A percentile compares a stretch with the other conserved stretches of the same genome.
Conservation (phyloP, 2,329 filamentous ascomycete genomes). For the Dothistroma septosporum region DNA sequence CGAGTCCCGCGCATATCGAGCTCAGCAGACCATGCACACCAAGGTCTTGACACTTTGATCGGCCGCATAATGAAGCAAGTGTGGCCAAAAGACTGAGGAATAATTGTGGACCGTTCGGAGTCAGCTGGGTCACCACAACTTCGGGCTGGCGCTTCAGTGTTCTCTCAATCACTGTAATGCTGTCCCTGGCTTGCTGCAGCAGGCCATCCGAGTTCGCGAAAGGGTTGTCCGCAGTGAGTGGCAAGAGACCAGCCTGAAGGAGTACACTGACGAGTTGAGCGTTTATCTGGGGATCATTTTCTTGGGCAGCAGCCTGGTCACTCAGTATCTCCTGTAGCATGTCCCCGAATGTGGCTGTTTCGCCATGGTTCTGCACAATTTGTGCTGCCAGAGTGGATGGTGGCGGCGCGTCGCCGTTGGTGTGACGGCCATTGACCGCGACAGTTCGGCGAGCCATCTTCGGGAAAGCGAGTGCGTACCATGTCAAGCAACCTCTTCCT, state of each 20-base stretch:
- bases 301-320: slow-evolving; percentile 45
- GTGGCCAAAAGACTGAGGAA: slow-evolving; percentile 53
- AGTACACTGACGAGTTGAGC: slow-evolving; percentile 83
- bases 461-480: neutral
- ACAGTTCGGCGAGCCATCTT: slow-evolving; percentile 35
- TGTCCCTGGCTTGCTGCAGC: slow-evolving; percentile 61
- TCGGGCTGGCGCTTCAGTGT: slow-evolving; percentile 71
- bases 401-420: slow-evolving; percentile 38
- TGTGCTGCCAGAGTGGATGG: slow-evolving; percentile 85
- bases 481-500: slow-evolving; percentile 7
- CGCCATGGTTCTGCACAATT: slow-evolving; percentile 68
- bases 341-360: slow-evolving; percentile 64
- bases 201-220: slow-evolving; percentile 58
- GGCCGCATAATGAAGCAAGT: slow-evolving; percentile 47
- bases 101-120: slow-evolving; percentile 45
- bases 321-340: slow-evolving; percentile 62
- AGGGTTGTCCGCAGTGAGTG: slow-evolving; percentile 62
- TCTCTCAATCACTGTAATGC: slow-evolving; percentile 70
- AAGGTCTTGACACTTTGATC: slow-evolving; percentile 40
- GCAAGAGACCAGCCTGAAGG: slow-evolving; percentile 71
- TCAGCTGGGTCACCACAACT: slow-evolving; percentile 50
- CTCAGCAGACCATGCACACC: slow-evolving; percentile 40
- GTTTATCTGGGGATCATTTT: slow-evolving; percentile 70
- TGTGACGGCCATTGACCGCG: slow-evolving; percentile 11
- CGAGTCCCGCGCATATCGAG: slow-evolving; percentile 36